These are phyloP conservation scores for Acrocalymma vagum DNA, from an alignment of 2,329 filamentous ascomycete genomes.

Conservation along the genomic window DNA sequence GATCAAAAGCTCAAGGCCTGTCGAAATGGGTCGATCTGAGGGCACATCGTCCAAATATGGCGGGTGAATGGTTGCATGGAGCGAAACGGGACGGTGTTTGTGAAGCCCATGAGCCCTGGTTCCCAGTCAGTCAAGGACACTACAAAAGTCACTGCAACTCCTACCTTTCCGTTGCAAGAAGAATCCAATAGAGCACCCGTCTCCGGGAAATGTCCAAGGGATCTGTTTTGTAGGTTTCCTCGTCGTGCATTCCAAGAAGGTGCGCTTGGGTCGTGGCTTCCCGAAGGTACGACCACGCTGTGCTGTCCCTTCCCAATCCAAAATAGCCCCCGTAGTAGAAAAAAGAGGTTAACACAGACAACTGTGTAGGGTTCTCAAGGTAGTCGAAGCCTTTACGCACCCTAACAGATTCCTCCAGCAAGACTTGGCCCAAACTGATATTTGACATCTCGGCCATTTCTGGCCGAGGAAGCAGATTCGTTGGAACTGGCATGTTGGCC, in stretches of 20 bases:
- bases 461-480: conserved; percentile 56
- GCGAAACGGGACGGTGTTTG: conserved; percentile 68
- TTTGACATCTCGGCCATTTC: conserved; percentile 52
- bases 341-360: conserved; percentile 69
- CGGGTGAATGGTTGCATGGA: conserved; percentile 66
- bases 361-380: conserved; percentile 63
- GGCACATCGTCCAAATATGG: conserved; percentile 60
- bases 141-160: conserved; percentile 1
- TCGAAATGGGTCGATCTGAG: conserved; percentile 63
- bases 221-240: conserved; percentile 61
- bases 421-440: conserved; percentile 59
- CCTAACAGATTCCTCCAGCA: conserved; percentile 66
- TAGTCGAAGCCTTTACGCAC: conserved; percentile 66
- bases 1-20: conserved; percentile 68
- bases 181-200: conserved; percentile 68
- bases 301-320: conserved; percentile 68
- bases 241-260: conserved; percentile 67
- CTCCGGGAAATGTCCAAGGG: conserved; percentile 63
- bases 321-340: conserved; percentile 69
- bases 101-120: conserved; percentile 69
- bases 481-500: conserved; percentile 55
- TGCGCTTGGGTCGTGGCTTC: conserved; percentile 69
- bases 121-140: conserved; percentile 9
- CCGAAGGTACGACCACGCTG: conserved; percentile 69
- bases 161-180: conserved; percentile 69